phyloP scores from a whole-genome alignment of 1,284 basidiomycete species.

The Ustilago curta region DNA sequence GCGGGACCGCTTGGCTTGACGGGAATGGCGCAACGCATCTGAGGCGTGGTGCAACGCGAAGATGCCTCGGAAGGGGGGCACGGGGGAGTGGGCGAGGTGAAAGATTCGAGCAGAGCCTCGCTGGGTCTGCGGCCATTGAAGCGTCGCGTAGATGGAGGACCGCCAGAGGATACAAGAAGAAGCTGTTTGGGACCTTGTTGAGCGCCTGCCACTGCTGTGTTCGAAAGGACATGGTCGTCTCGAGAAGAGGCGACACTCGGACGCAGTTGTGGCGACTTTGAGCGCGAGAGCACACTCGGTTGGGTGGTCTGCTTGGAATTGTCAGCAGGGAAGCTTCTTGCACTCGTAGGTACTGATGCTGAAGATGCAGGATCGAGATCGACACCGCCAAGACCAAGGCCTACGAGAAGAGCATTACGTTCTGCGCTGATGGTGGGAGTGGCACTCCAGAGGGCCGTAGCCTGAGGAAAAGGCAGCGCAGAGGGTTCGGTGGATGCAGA shows the following conservation, averaged over 20 bases:
- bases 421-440: conserved; percentile 20
- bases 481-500: conserved; percentile 16
- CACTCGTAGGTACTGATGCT: neutral
- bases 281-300: conserved; percentile 3
- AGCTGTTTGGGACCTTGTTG: conserved; percentile 39
- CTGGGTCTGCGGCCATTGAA: conserved; percentile 35
- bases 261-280: conserved; percentile 24
- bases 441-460: conserved; percentile 19
- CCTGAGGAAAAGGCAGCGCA: conserved; percentile 22
- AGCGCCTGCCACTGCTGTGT: neutral
- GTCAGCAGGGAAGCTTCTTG: conserved; percentile 7
- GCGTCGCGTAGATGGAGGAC: conserved; percentile 29
- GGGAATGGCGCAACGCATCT: conserved; percentile 40
- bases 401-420: conserved; percentile 35
- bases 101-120: conserved; percentile 24
- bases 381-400: conserved; percentile 29
- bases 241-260: conserved; percentile 2
- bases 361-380: conserved; percentile 10
- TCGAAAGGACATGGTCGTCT: neutral
- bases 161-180: conserved; percentile 33
- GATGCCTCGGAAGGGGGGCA: conserved; percentile 17
- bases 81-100: conserved; percentile 8
- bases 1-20: conserved; percentile 45
- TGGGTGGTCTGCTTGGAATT: conserved; percentile 15
- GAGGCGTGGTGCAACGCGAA: conserved; percentile 35